Conservation (phyloP, 1,284 basidiomycete species). For the Polyporus tsugae region DNA sequence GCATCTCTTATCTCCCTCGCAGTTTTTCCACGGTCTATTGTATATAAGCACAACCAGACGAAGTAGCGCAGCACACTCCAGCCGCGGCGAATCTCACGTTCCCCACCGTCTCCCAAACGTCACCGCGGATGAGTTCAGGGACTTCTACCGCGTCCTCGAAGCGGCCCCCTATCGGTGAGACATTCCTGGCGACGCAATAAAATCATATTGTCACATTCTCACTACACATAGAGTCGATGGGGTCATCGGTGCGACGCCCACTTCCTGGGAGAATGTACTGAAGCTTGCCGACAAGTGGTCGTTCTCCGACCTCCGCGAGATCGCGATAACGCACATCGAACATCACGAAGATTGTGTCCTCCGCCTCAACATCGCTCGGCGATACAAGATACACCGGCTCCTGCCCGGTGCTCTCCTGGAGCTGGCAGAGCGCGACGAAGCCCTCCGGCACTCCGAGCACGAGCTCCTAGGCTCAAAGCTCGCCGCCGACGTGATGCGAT, state of each 20-base stretch:
- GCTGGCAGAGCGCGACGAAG: conserved; percentile 2
- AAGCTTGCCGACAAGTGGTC: not conserved
- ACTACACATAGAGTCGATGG: not conserved
- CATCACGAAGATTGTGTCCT: not conserved
- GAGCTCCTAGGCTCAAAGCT: not conserved
- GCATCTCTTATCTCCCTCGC: not conserved
- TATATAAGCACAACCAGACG: not conserved
- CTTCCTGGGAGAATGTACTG: not conserved
- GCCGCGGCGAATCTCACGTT: not conserved
- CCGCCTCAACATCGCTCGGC: not conserved
- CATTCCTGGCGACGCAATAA: not conserved
- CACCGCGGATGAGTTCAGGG: not conserved
- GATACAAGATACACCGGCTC: not conserved
- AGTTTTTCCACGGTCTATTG: not conserved
- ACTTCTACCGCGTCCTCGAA: conserved; percentile 8
- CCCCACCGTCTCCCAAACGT: not conserved
- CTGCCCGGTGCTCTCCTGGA: not conserved
- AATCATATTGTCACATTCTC: not conserved
- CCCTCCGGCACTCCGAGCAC: not conserved
- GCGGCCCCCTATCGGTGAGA: conserved; percentile 2
- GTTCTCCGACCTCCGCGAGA: not conserved
- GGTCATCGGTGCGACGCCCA: not conserved
- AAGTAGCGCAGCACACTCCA: not conserved
- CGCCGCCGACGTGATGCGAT: not conserved
- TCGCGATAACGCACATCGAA: not conserved